phyloP scores from a whole-genome alignment of 768 basidiomycete species.

The Vishniacozyma victoriae region DNA sequence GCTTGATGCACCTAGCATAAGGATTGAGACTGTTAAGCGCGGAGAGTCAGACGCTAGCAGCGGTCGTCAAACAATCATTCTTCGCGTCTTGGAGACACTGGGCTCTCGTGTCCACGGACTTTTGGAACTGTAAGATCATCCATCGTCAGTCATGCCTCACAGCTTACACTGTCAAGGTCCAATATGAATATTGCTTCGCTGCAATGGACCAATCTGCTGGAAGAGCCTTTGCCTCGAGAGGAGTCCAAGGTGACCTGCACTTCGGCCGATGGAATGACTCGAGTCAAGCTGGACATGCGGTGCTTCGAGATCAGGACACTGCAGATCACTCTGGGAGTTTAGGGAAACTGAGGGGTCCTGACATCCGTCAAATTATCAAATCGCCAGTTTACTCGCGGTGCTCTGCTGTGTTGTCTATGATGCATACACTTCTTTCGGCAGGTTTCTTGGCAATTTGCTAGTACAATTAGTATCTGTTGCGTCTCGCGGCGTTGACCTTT shows the following conservation, averaged over 20 bases:
- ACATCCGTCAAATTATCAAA: no score
- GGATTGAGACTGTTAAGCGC: slow-evolving; percentile 8
- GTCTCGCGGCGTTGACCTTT: no score
- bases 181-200: slow-evolving; percentile 42
- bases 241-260: slow-evolving; percentile 7
- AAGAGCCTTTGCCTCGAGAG: slow-evolving; percentile 54
- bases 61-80: slow-evolving; percentile 52
- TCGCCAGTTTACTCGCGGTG: no score
- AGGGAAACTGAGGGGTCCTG: no score
- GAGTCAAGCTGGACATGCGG: slow-evolving; percentile 56
- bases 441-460: no score
- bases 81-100: slow-evolving; percentile 81
- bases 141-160: slow-evolving; percentile 11
- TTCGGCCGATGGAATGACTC: not conserved
- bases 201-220: slow-evolving; percentile 73
- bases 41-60: slow-evolving; percentile 4
- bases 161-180: slow-evolving; percentile 42
- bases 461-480: no score
- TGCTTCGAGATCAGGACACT: slow-evolving; percentile 65
- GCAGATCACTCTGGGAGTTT: no score
- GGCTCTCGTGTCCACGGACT: slow-evolving; percentile 72
- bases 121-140: slow-evolving; percentile 52
- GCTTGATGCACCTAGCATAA: not conserved
- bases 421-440: no score
- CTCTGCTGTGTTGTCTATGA: no score